Base-by-base conservation (phyloP, 2,329 filamentous ascomycete species). In the Beauveria rudraprayagi region DNA sequence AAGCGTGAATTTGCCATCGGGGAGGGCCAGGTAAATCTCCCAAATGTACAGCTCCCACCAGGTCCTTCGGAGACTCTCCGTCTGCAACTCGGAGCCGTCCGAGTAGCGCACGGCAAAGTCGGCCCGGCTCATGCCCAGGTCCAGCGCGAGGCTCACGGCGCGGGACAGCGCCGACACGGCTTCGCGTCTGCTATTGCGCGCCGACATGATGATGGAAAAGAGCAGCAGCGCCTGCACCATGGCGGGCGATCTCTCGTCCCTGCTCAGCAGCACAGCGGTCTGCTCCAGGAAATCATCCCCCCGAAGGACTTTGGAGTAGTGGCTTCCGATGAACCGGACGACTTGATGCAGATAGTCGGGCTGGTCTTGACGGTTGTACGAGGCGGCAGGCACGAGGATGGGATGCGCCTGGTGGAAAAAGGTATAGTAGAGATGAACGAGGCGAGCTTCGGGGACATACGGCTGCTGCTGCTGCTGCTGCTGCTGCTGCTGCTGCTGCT, bases 161-260 rank as follows among this genome's bases (percentile, higher is more conserved):
- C 52, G 34, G 1, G 34, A 24, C 34, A 54, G 11, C 4, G 52
- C 52, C 22, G 37, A 17, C 16, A 54, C 34, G 34, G 52, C 52
- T 34, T 54, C 52, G 28, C 1, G 2, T 14, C 52, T 41, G 37
- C 22, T 26, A 16, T 54, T 28, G 3, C 52, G 52, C 11, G 52
- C 52, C 11, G 52, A 54, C 52, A 43, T 43, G 2, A 54, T 54
- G 26, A 54, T 28, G 28, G 52, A 54, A 37, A 54, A 54, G 26
- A 54, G 52, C 10, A 54, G 52, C 52, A 54, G 34, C 14, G 52
- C 52, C 28, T 54, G 52, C 34, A 54, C 52, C 52, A 54, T 54
- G 52, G 52, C 19, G 5, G 52, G 52, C n/a, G 24, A n/a, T 11
- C 34, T 19, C 5, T 54, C 52, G 19, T 54, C 34, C 3, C 34